Evolutionary conservation across 1,284 basidiomycete genomes (phyloP).

Genomic region (Microbotryum scabiosae): DNA sequence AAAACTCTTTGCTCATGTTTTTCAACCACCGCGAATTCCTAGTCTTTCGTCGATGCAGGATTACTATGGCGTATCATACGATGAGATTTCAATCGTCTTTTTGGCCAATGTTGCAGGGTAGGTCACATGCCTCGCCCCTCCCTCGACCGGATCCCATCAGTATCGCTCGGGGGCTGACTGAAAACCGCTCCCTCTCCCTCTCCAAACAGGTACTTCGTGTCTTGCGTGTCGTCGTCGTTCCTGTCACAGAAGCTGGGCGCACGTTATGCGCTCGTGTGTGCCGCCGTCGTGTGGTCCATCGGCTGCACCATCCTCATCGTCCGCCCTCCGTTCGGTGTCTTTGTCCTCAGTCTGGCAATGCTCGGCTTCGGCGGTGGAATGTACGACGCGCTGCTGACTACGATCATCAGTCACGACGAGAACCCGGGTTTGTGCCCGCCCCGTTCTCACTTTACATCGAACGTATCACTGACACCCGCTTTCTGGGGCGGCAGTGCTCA

Average conservation of each 20-base stretch:
- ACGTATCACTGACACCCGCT: too few species aligned
- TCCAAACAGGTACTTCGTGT: conserved; percentile 20
- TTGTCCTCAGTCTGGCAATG: conserved; percentile 16
- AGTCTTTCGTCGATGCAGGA: conserved; percentile 22
- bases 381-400: conserved; percentile 22
- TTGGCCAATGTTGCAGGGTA: conserved; percentile 8
- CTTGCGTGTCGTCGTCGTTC: conserved; percentile 16
- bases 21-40: neutral
- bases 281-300: neutral
- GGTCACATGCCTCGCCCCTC: neutral
- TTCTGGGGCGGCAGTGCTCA: conserved; percentile 1
- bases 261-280: conserved; percentile 3
- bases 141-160: neutral
- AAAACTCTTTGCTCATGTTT: neutral
- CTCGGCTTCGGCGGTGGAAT: conserved; percentile 24
- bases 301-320: conserved; percentile 18
- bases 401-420: conserved; percentile 22
- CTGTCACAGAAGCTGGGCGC: conserved; percentile 24
- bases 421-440: neutral
- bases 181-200: neutral
- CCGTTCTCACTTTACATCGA: too few species aligned
- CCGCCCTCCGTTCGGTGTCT: conserved; percentile 21
- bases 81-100: conserved; percentile 26
- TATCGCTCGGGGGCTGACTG: neutral
- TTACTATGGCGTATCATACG: conserved; percentile 20